Percentiles rank a stretch among this genome's conserved stretches.
These are phyloP conservation scores for Solanum pinnatisectum DNA, from an alignment of 257 asterid genomes.

Conservation along the genomic window DNA sequence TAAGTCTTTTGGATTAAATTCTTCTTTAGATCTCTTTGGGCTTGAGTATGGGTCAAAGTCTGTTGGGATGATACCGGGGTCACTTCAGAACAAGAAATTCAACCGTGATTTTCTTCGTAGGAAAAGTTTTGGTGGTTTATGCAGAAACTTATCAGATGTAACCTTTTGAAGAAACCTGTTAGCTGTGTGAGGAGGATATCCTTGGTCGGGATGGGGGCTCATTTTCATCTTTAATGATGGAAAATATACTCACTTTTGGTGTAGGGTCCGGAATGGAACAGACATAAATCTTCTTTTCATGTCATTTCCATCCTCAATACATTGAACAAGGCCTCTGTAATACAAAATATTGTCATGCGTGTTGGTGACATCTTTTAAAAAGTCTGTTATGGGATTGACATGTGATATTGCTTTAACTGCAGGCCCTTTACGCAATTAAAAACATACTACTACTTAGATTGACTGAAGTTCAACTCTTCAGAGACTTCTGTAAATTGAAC, in stretches of 20 bases:
- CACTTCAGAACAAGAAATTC: background rate
- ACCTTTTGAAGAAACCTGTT: background rate
- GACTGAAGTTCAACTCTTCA: constrained; percentile 36
- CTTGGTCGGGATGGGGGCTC: background rate
- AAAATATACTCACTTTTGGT: background rate
- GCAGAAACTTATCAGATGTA: background rate
- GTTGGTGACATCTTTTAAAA: background rate
- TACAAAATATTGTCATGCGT: background rate
- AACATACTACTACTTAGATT: constrained; percentile 44
- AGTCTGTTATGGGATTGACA: background rate
- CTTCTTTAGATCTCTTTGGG: background rate
- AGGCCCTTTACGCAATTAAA: constrained; percentile 67
- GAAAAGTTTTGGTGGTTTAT: background rate
- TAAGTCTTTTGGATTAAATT: background rate
- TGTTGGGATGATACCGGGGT: background rate
- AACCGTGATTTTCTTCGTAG: background rate
- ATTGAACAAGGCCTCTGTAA: background rate
- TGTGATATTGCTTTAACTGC: constrained; percentile 4
- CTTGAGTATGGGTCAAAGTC: background rate
- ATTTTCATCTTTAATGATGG: background rate
- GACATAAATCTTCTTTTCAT: background rate
- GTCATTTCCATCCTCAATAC: background rate
- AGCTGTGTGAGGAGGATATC: background rate
- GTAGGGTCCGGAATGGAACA: background rate
- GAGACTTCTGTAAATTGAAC: constrained; percentile 48